Evolutionary conservation across 495 filamentous ascomycete species (phyloP), one percentile per base, ranked within the genome.

Genomic region (Diplogelasinospora grovesii): DNA sequence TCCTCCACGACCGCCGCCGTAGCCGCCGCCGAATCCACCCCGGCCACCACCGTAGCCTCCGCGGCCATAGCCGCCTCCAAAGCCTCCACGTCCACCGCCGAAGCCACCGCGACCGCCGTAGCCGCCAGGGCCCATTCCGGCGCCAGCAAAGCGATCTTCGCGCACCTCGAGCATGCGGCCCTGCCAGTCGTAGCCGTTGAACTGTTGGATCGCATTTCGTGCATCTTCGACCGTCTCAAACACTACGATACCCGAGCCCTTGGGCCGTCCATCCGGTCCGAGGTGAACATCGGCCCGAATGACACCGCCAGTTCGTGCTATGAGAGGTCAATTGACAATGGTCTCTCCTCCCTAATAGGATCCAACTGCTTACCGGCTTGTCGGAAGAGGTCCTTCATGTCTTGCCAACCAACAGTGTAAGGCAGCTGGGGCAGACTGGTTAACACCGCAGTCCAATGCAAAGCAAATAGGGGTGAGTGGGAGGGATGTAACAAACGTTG

Each of bases 111-210:
- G 66, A 20, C 70, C 76, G 50, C 71, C 72, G 16, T 77, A 74
- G 19, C 79, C 77, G 29, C 60, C 65, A 19, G 66, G 65, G 35
- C 74, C 73, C 33, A 73, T 71, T 22, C 73, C 73, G 18, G 78
- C 60, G 41, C 78, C 81, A 25, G 93, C 93, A 60, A 89, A 98
- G 25, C 93, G 82, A 63, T 98, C 92, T 59, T 97, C 93, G 46
- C 93, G 88, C 36, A 98, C 92, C 59, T 97, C 93, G 24, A 98
- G 73, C 39, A 80, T 62, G 45, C 92, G 85, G 14, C 92, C 92
- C 62, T 98, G 90, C 92, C 92, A 98, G 35, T 98, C 92, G 60
- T 94, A 96, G 42, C 90, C 90, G 59, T 98, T 97, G 71, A 96
- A 97, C 58, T 95, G 89, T 39, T 83, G 74, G 53, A 98, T 98